Conservation (phyloP, 1,139 yeast genomes). For the Hyphopichia burtonii region DNA sequence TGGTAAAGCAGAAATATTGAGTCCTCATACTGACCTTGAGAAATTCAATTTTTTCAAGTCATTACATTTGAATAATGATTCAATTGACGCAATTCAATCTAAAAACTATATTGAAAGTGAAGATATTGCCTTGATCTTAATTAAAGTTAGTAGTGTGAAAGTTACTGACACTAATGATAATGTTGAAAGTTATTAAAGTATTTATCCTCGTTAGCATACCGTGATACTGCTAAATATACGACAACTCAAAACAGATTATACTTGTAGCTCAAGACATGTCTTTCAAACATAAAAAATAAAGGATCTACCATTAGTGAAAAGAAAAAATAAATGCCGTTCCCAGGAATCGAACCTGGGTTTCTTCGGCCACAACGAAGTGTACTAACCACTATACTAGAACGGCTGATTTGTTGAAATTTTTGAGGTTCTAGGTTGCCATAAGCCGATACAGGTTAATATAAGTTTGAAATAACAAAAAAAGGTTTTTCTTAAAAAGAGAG, state of each 20-base stretch:
- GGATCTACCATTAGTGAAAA: no score
- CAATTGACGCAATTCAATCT: conserved; percentile 70
- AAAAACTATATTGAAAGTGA: conserved; percentile 48
- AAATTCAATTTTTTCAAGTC: conserved; percentile 56
- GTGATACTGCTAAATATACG: no score
- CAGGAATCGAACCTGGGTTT: conserved; percentile 59
- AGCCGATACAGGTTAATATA: no score
- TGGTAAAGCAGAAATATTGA: conserved; percentile 67
- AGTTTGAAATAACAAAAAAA: no score
- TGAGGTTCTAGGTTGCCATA: no score
- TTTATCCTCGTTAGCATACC: no score
- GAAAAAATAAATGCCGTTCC: conserved; percentile 43
- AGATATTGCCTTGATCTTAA: conserved; percentile 62
- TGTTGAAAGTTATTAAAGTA: conserved; percentile 42
- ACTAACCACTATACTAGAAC: conserved; percentile 54
- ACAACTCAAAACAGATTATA: no score
- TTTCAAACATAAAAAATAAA: no score
- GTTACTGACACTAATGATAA: conserved; percentile 82
- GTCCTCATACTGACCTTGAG: conserved; percentile 32
- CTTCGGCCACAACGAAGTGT: conserved; percentile 57
- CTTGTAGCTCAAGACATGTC: no score
- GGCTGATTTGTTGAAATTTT: conserved; percentile 16
- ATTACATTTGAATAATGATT: conserved; percentile 58
- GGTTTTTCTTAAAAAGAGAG: no score
- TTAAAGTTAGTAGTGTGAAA: conserved; percentile 63